Percentiles rank a stretch among this genome's conserved stretches.
Evolutionary conservation across 2,329 filamentous ascomycete species (phyloP).

Genomic region (Cercospora citrullina): DNA sequence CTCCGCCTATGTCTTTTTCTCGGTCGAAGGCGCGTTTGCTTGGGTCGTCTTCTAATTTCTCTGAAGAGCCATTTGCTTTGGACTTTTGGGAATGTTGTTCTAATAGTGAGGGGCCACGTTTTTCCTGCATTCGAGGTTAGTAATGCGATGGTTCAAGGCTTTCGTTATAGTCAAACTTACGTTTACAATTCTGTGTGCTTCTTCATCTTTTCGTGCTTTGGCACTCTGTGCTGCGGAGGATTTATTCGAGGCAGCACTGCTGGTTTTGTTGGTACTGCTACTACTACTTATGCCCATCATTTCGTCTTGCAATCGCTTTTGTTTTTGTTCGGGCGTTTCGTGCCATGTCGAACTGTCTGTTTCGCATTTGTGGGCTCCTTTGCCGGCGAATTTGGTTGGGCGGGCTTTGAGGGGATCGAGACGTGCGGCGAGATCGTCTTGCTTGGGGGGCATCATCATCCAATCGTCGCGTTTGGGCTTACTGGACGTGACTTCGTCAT

Average conservation of each 20-base stretch:
- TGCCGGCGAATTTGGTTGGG: slow-evolving; percentile 76
- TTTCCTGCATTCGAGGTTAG: slow-evolving; percentile 41
- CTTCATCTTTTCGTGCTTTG: slow-evolving; percentile 24
- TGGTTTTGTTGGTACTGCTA: slow-evolving; percentile 33
- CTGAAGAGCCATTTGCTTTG: slow-evolving; percentile 48
- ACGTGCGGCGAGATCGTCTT: slow-evolving; percentile 56
- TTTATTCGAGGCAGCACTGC: slow-evolving; percentile 24
- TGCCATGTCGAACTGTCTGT: slow-evolving; percentile 70
- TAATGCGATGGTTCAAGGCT: not conserved
- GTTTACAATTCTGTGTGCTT: slow-evolving; percentile 33
- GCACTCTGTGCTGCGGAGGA: slow-evolving; percentile 12
- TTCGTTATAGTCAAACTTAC: not conserved
- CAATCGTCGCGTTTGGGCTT: slow-evolving; percentile 69
- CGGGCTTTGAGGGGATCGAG: slow-evolving; percentile 82
- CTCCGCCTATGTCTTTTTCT: slow-evolving; percentile 88
- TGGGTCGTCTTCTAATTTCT: slow-evolving; percentile 73
- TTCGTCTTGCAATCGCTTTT: slow-evolving; percentile 74
- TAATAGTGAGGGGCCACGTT: slow-evolving; percentile 47
- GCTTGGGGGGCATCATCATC: slow-evolving; percentile 54
- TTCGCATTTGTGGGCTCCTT: slow-evolving; percentile 50
- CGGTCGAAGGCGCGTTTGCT: slow-evolving; percentile 84
- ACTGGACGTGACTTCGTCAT: slow-evolving; percentile 28
- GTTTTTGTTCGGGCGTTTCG: slow-evolving; percentile 86
- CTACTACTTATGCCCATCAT: slow-evolving; percentile 68
- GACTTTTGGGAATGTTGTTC: slow-evolving; percentile 49